Conservation (phyloP, 768 basidiomycete species). For the Kwoniella pini region DNA sequence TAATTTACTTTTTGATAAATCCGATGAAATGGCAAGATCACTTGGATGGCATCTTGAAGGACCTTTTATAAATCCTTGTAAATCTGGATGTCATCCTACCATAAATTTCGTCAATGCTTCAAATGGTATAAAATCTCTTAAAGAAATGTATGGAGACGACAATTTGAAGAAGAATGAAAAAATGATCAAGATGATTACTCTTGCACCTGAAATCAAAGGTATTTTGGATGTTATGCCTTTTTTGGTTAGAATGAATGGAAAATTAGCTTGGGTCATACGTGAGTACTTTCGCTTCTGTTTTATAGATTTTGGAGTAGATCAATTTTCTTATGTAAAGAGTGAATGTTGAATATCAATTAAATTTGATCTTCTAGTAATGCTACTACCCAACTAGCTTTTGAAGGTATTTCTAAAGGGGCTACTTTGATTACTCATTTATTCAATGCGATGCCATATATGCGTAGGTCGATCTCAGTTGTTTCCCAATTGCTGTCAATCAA, state of each 20-base stretch:
- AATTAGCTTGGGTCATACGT: slow-evolving; percentile 91
- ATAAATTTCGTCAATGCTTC: slow-evolving; percentile 27
- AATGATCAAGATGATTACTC: slow-evolving; percentile 71
- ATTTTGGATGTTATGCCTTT: slow-evolving; percentile 70
- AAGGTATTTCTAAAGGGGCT: slow-evolving; percentile 71
- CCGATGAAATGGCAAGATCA: slow-evolving; percentile 63
- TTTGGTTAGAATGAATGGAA: slow-evolving; percentile 67
- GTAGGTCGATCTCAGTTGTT: not conserved
- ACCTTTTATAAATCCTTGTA: slow-evolving; percentile 78
- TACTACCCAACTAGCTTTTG: slow-evolving; percentile 69
- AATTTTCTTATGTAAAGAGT: too few relatives aligned
- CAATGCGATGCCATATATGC: slow-evolving; percentile 58
- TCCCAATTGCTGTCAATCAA: not conserved
- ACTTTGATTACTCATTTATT: slow-evolving; percentile 88
- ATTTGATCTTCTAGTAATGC: slow-evolving; percentile 62
- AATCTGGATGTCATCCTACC: slow-evolving; percentile 79
- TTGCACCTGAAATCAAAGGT: slow-evolving; percentile 81
- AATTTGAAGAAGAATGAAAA: slow-evolving; percentile 52
- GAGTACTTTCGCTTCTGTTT: slow-evolving; percentile 24
- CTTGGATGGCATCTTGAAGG: slow-evolving; percentile 92
- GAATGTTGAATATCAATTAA: not conserved
- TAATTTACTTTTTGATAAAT: slow-evolving; percentile 62
- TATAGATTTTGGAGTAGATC: too few relatives aligned
- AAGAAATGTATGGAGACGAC: slow-evolving; percentile 63
- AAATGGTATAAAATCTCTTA: slow-evolving; percentile 60